Evolutionary conservation across 2,329 filamentous ascomycete genomes (phyloP).

Genomic region (Xylaria sp.): DNA sequence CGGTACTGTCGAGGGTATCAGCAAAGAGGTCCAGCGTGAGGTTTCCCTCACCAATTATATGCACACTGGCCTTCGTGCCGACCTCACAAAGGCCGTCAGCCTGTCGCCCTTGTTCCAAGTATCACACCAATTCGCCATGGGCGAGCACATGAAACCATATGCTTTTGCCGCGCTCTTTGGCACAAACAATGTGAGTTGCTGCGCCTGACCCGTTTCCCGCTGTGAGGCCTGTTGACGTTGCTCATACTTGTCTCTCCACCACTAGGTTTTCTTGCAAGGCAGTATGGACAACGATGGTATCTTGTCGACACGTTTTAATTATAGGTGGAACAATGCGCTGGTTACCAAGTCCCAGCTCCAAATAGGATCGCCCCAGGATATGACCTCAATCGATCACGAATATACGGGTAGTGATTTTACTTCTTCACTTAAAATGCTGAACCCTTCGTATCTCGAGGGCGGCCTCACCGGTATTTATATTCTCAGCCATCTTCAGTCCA

Average conservation of each 20-base stretch:
- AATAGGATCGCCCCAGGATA: conserved; percentile 75
- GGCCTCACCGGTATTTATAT: conserved; percentile 94
- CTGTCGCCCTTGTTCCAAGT: conserved; percentile 94
- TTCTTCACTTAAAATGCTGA: conserved; percentile 89
- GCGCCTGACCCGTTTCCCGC: background rate
- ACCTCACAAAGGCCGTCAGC: conserved; percentile 96
- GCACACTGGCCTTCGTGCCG: conserved; percentile 94
- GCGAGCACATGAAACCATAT: conserved; percentile 91
- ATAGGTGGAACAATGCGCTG: conserved; percentile 79
- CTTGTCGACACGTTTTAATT: conserved; percentile 90
- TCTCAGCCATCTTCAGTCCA: conserved; percentile 90
- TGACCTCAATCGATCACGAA: conserved; percentile 94
- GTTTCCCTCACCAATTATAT: conserved; percentile 95
- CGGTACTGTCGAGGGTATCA: conserved; percentile 87
- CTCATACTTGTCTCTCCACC: conserved; percentile 16
- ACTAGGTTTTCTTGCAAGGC: conserved; percentile 90
- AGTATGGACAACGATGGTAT: conserved; percentile 92
- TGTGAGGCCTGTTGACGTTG: conserved; percentile 1
- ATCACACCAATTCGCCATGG: conserved; percentile 95
- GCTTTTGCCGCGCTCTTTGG: conserved; percentile 94
- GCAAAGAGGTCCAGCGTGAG: conserved; percentile 93
- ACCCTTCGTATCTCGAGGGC: conserved; percentile 92
- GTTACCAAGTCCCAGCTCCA: conserved; percentile 89
- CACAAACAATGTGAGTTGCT: conserved; percentile 77
- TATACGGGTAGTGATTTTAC: conserved; percentile 94